These are phyloP conservation scores for Gynandropsis gynandra DNA, from an alignment of 345 rosid species.

Conservation along the genomic window DNA sequence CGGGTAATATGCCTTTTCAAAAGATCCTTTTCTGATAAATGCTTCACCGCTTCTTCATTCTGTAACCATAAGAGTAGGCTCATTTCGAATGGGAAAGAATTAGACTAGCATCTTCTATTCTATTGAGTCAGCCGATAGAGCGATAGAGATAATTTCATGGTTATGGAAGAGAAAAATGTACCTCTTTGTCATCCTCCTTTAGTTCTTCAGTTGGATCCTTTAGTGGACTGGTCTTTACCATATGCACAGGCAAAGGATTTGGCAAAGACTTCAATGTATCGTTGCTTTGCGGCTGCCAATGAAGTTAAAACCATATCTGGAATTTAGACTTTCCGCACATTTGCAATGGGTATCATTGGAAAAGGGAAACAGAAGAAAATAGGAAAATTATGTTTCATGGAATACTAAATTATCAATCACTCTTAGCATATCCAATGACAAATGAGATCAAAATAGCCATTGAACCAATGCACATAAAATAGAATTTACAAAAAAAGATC, in stretches of 20 bases:
- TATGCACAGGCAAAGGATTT: conserved; percentile 54
- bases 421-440: background rate
- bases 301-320: conserved; percentile 16
- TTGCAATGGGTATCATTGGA: background rate
- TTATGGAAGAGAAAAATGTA: conserved; percentile 25
- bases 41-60: conserved; percentile 51
- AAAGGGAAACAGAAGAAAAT: background rate
- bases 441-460: background rate
- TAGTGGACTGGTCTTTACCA: conserved; percentile 28
- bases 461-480: background rate
- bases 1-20: conserved; percentile 55
- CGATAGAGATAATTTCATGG: background rate
- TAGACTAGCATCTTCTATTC: background rate
- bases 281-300: conserved; percentile 45
- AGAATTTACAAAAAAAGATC: background rate
- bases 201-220: conserved; percentile 36
- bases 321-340: conserved; percentile 17
- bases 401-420: background rate
- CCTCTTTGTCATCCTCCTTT: conserved; percentile 44
- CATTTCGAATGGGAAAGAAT: background rate
- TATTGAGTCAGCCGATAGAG: background rate
- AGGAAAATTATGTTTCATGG: background rate
- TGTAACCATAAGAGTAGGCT: conserved; percentile 22
- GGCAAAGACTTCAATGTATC: conserved; percentile 58
- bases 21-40: conserved; percentile 55